Evolutionary conservation across 257 asterid species (phyloP), one percentile per base, ranked within the genome.

Genomic region (Primulina eburnea): DNA sequence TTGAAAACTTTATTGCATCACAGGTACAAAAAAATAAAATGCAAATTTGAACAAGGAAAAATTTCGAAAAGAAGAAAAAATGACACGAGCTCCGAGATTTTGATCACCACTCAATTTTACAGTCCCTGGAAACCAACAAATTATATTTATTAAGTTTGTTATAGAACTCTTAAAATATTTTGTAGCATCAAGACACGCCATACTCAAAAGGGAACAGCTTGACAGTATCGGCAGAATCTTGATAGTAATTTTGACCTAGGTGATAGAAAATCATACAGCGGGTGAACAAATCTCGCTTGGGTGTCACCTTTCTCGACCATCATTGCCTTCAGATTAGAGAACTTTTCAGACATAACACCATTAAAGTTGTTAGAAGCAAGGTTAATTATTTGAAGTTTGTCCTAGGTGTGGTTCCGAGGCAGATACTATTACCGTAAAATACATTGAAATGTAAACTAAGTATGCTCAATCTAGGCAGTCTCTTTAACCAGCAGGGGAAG

Each of bases 151-250:
- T 47, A 2, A 76, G 33, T 29, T 57, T 56, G 62, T 71, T 40
- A 59, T 56, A 67, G 21, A 50, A 76, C 56, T 62, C 73, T 40
- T 77, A 76, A 67, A 79, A 79, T 43, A 68, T 61, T 35, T 18
- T 34, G 30, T 62, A 26, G 12, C 14, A 52, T 63, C 77, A 52
- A 79, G 79, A 33, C 79, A 82, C 30, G 53, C 72, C 62, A 2
- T 73, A 47, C 56, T 74, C 52, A 80, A 58, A 43, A 84, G 91
- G 26, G 72, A 59, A 10, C 95, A 87, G 7, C 96, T 84, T 81
- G 14, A 84, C 76, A 43, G n/a, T 11, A 75, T 80, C 30, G 82
- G 82, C 82, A 0, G 82, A 79, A 50, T 82, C 82, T 71, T 79
- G 83, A 66, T 83, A 83, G 30, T 82, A 83, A 0, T 70, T 16